These are phyloP conservation scores for Sarcocystis neurona DNA, from an alignment of 169 alveolate species.

Conservation along the genomic window DNA sequence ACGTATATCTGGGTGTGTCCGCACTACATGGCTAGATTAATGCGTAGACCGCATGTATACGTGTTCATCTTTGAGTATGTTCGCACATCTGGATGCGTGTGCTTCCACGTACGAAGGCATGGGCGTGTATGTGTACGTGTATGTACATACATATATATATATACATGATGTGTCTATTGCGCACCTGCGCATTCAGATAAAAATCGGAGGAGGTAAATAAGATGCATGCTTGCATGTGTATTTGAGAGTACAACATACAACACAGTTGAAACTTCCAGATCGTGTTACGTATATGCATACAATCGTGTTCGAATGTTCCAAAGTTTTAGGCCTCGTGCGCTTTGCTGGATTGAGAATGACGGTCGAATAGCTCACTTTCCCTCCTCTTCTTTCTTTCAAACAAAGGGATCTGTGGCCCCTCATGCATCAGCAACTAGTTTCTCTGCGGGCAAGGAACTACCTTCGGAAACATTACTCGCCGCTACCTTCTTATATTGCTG, in stretches of 20 bases:
- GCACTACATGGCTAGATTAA: neutral
- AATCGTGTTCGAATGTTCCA: neutral
- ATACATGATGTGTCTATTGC: neutral
- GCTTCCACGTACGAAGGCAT: neutral
- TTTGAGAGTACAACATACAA: neutral
- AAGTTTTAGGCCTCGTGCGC: neutral
- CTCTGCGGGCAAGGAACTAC: no score
- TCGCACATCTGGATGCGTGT: neutral
- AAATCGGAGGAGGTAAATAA: neutral
- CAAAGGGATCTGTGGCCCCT: no score
- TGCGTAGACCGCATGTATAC: neutral
- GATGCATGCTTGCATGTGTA: neutral
- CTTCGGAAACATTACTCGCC: no score
- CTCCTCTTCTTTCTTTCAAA: neutral
- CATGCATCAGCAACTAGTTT: no score
- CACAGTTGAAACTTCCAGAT: neutral
- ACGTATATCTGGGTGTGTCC: neutral
- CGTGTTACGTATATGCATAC: neutral
- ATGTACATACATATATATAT: slow-evolving; percentile 1
- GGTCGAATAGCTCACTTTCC: neutral
- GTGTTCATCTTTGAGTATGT: neutral
- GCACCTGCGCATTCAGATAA: no score
- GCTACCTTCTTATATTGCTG: no score
- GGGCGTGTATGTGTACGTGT: neutral
- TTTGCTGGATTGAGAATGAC: neutral